These are phyloP conservation scores for Garcia nutans DNA, from an alignment of 345 rosid species.

Conservation along the genomic window DNA sequence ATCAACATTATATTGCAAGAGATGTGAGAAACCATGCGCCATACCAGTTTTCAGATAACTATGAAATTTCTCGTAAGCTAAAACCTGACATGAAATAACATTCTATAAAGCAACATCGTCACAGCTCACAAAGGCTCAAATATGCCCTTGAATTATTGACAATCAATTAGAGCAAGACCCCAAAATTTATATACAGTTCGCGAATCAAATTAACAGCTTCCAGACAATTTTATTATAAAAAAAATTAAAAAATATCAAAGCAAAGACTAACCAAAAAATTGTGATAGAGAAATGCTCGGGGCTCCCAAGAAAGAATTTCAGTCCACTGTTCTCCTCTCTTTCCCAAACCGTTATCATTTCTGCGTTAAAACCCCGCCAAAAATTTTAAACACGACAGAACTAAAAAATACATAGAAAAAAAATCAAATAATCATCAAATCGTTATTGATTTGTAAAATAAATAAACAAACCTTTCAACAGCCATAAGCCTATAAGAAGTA, in stretches of 20 bases:
- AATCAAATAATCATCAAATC: background rate
- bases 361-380: slow-evolving; percentile 27
- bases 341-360: slow-evolving; percentile 50
- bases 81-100: background rate
- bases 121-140: background rate
- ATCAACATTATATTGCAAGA: background rate
- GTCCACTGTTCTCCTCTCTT: slow-evolving; percentile 81
- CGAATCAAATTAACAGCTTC: background rate
- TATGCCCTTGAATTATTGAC: background rate
- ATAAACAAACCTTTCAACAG: slow-evolving; percentile 41
- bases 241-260: background rate
- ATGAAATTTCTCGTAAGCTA: background rate
- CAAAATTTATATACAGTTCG: background rate
- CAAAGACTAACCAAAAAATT: slow-evolving; percentile 70
- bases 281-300: slow-evolving; percentile 80
- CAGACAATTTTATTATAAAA: background rate
- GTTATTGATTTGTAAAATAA: background rate
- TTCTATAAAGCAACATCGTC: background rate
- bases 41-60: background rate
- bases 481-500: slow-evolving; percentile 50
- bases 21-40: background rate
- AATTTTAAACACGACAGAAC: background rate
- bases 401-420: background rate
- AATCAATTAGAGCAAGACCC: background rate
- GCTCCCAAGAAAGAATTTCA: slow-evolving; percentile 89